Evolutionary conservation across 306 rosid genomes (phyloP), one percentile per base, ranked within the genome.

Genomic region (Rubus idaeus): DNA sequence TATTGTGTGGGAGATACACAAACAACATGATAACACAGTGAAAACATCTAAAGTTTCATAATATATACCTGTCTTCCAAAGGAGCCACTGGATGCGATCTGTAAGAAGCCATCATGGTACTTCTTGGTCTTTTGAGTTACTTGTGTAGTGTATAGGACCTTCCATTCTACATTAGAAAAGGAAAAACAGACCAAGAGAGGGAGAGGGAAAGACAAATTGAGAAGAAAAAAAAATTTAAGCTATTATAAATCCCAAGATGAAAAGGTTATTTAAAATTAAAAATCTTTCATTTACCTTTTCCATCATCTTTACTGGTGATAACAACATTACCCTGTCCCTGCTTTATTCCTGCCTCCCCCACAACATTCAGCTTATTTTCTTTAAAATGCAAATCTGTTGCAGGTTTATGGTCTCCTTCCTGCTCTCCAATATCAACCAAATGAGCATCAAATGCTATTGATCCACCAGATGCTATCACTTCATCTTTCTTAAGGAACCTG

Each of bases 41-140:
- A 40, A 47, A 42, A 47, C 56, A 21, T 42, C 20, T 9, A 69
- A 55, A 78, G 66, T 35, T 52, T 39, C 46, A 65, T 10, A 81
- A 78, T 68, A 76, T 67, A 21, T 81, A 92, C 96, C 96, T 90
- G 88, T 85, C 87, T 85, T 83, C 86, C 88, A 13, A 16, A 83
- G 35, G 92, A 87, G 78, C 90, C 91, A 74, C 82, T 81, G 45
- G 74, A 21, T 77, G 82, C 76, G 69, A 90, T 81, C 61, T 63
- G 81, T 81, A 90, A 84, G 80, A 92, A 82, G 40, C 96, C 96
- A 66, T 92, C 92, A 26, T 87, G 92, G 83, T 83, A 90, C 88
- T 82, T 90, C 83, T 89, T 89, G 66, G 86, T 75, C 65, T 92
- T 90, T 81, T 89, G 88, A 67, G 90, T 86, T 76, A 89, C 68